A percentile compares a stretch with the other conserved stretches of the same genome.
These are phyloP conservation scores for Iris pallida DNA, from an alignment of 116 monocot species.

Conservation along the genomic window DNA sequence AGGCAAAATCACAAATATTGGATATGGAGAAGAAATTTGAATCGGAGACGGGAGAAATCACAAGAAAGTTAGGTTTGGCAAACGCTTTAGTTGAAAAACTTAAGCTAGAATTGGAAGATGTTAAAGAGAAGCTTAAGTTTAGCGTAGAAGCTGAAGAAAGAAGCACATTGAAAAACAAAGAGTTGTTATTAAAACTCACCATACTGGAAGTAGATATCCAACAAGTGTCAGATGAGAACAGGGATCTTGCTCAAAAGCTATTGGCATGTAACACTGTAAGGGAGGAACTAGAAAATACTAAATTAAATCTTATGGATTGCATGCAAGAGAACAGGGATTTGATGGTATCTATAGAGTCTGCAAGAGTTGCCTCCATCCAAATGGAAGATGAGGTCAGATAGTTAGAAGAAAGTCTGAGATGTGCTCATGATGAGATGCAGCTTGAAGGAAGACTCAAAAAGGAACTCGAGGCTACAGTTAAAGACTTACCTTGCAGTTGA, in stretches of 20 bases:
- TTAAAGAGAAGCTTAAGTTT: conserved; percentile 41
- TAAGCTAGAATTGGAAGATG: conserved; percentile 53
- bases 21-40: conserved; percentile 39
- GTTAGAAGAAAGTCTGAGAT: conserved; percentile 33
- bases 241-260: conserved; percentile 34
- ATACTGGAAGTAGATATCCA: conserved; percentile 38
- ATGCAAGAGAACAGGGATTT: conserved; percentile 46
- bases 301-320: conserved; percentile 24
- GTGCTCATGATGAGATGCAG: conserved; percentile 29
- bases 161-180: conserved; percentile 21
- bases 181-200: conserved; percentile 32
- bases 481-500: conserved; percentile 46
- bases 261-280: conserved; percentile 22
- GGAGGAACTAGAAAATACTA: conserved; percentile 61
- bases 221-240: conserved; percentile 26
- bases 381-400: conserved; percentile 45
- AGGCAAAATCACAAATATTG: conserved; percentile 21
- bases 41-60: conserved; percentile 36
- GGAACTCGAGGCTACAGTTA: conserved; percentile 45
- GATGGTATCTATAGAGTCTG: conserved; percentile 28
- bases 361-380: conserved; percentile 24
- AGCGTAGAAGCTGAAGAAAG: conserved; percentile 42
- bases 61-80: conserved; percentile 52
- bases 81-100: conserved; percentile 47
- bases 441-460: conserved; percentile 30